These are phyloP conservation scores for Scedosporium dehoogii DNA, from an alignment of 2,329 filamentous ascomycete species.

Conservation along the genomic window DNA sequence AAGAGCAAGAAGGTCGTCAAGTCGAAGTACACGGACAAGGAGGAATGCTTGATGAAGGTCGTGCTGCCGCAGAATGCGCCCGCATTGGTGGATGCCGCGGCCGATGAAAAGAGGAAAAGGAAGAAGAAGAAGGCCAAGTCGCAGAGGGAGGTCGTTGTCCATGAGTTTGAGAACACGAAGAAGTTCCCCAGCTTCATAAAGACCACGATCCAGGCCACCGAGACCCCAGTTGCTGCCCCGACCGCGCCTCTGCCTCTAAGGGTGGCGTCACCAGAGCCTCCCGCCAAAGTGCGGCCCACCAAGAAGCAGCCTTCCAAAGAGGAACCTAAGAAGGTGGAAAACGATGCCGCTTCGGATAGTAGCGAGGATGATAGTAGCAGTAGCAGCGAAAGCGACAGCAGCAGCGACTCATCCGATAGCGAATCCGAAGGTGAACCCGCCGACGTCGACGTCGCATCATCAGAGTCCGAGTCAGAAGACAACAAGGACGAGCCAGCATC, in stretches of 20 bases:
- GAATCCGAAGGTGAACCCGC: not conserved
- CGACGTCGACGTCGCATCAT: slow-evolving; percentile 15
- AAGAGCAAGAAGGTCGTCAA: slow-evolving; percentile 49
- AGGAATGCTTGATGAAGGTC: slow-evolving; percentile 80
- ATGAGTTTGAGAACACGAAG: slow-evolving; percentile 81
- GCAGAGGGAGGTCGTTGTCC: slow-evolving; percentile 54
- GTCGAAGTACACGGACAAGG: slow-evolving; percentile 71
- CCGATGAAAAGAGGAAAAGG: slow-evolving; percentile 43
- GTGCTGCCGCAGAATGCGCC: slow-evolving; percentile 46
- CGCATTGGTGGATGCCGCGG: slow-evolving; percentile 29
- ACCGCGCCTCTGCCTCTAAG: not conserved
- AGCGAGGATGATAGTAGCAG: slow-evolving; percentile 27
- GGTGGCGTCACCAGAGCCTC: not conserved
- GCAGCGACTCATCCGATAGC: not conserved
- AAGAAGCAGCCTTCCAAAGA: not conserved
- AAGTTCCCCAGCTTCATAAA: slow-evolving; percentile 79
- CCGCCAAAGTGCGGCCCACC: not conserved
- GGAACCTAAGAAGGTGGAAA: not conserved
- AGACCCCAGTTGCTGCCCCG: not conserved
- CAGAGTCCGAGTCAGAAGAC: slow-evolving; percentile 15
- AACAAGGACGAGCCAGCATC: slow-evolving; percentile 15
- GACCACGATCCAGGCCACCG: slow-evolving; percentile 3
- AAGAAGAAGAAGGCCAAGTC: slow-evolving; percentile 46
- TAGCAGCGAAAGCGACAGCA: not conserved
- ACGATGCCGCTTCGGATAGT: slow-evolving; percentile 14